phyloP scores from a whole-genome alignment of 2,329 filamentous ascomycete species.

The Beauveria sp. region DNA sequence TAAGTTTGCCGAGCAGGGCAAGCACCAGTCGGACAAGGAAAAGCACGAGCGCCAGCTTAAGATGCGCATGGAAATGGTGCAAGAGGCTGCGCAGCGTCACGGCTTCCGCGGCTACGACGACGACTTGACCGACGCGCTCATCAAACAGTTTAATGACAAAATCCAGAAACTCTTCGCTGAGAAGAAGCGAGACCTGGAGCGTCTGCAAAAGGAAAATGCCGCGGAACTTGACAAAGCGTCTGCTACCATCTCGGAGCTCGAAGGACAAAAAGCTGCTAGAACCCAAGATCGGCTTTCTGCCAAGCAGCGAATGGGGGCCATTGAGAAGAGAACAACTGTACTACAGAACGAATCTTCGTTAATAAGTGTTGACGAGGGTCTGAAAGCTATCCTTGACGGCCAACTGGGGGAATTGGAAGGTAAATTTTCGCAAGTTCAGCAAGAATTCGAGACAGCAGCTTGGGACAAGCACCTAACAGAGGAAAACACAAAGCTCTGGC shows the following conservation, averaged over 20 bases:
- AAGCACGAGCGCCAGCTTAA: constrained; percentile 76
- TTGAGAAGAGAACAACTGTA: constrained; percentile 60
- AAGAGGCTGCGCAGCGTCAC: constrained; percentile 67
- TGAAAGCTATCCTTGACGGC: constrained; percentile 67
- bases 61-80: constrained; percentile 65
- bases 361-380: constrained; percentile 82
- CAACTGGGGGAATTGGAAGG: constrained; percentile 62
- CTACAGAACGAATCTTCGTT: constrained; percentile 62
- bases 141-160: constrained; percentile 69
- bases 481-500: constrained; percentile 56
- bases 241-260: constrained; percentile 61
- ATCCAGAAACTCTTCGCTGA: constrained; percentile 69
- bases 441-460: constrained; percentile 53
- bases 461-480: constrained; percentile 66
- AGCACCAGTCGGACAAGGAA: constrained; percentile 76
- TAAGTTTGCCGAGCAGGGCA: constrained; percentile 62
- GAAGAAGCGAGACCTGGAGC: constrained; percentile 71
- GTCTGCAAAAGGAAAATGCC: constrained; percentile 63
- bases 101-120: constrained; percentile 79
- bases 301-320: constrained; percentile 62
- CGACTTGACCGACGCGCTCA: constrained; percentile 64
- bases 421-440: constrained; percentile 53
- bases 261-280: constrained; percentile 63
- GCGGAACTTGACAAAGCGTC: constrained; percentile 71
- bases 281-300: constrained; percentile 68